Percentiles rank a stretch among this genome's conserved stretches.
phyloP scores from a whole-genome alignment of 495 filamentous ascomycete genomes.

The Podospora bellae-mahoneyi region DNA sequence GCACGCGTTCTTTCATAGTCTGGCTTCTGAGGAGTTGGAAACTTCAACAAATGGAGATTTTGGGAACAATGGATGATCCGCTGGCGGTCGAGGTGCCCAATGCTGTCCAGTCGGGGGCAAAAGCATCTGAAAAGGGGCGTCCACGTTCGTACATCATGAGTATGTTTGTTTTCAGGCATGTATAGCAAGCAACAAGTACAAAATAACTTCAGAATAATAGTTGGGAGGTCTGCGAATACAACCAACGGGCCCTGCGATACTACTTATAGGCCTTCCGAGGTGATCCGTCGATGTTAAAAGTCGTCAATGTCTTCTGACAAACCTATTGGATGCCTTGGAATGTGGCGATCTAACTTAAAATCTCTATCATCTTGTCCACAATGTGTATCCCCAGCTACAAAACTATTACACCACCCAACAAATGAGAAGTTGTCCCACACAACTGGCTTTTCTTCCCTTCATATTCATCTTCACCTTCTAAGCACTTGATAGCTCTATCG shows the following conservation, averaged over 20 bases:
- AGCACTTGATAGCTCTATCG: conserved; percentile 52
- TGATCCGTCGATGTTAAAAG: no score
- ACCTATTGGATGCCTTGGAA: no score
- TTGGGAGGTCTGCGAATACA: no score
- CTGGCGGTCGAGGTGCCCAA: conserved; percentile 28
- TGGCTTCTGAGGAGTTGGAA: conserved; percentile 46
- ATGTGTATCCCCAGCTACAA: background rate
- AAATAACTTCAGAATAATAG: no score
- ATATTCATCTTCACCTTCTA: background rate
- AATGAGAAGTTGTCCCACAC: background rate
- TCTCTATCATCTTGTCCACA: background rate
- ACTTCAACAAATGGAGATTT: conserved; percentile 36
- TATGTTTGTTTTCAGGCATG: conserved; percentile 20
- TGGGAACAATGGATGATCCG: conserved; percentile 27
- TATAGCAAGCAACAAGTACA: conserved; percentile 9
- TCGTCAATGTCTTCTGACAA: no score
- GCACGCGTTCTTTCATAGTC: conserved; percentile 21
- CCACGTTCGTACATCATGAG: conserved; percentile 15
- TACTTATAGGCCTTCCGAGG: no score
- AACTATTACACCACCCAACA: background rate
- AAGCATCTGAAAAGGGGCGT: background rate
- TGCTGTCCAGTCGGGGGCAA: background rate
- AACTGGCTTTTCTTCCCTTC: background rate
- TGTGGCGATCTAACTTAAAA: background rate
- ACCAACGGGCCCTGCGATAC: no score